Base-by-base conservation (phyloP, 257 asterid genomes). In the Solanum neorickii region DNA sequence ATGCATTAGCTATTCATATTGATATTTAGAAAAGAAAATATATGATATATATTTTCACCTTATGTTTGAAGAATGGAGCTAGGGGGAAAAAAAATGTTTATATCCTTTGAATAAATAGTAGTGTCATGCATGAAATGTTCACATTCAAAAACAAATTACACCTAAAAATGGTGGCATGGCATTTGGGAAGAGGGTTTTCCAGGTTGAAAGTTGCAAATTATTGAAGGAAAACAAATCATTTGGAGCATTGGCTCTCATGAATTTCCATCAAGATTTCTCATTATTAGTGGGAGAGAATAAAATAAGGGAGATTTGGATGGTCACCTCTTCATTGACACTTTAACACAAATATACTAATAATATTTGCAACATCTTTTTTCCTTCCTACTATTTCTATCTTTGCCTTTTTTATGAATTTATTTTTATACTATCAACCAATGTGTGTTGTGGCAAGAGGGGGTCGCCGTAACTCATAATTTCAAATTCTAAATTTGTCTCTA, bases 101-200 rank as follows among this genome's bases (percentile, higher is more conserved):
- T 44, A 42, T 44, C 18, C 5, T 27, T 25, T 27, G 66, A 80
- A 46, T 78, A 13, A 35, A 69, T 7, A 31, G n/a, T 69, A 46
- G 66, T 16, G 42, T 80, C 84, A 47, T 80, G 68, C 84, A 80
- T 47, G 68, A 80, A 80, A 80, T 47, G 18, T 25, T 80, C 85
- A 80, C 42, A 80, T 80, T 47, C 68, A 29, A 49, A 80, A 80
- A 80, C 47, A 78, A 29, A 15, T 25, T 78, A 78, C 13, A 78
- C 41, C 65, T 25, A 25, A 46, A 78, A 29, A 80, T 80, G 68
- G 59, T 47, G 59, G 59, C 59, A 14, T n/a, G 72, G 16, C 87
- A 15, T 66, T 35, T 86, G 86, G 77, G 80, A 59, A 56, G 59
- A 89, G 95, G 98, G 98, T 90, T 98, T 96, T 94, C 96, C 98